Percentiles rank a stretch among this genome's conserved stretches.
phyloP scores from a whole-genome alignment of 805 yeast species.

The Monosporozyma siamensis region DNA sequence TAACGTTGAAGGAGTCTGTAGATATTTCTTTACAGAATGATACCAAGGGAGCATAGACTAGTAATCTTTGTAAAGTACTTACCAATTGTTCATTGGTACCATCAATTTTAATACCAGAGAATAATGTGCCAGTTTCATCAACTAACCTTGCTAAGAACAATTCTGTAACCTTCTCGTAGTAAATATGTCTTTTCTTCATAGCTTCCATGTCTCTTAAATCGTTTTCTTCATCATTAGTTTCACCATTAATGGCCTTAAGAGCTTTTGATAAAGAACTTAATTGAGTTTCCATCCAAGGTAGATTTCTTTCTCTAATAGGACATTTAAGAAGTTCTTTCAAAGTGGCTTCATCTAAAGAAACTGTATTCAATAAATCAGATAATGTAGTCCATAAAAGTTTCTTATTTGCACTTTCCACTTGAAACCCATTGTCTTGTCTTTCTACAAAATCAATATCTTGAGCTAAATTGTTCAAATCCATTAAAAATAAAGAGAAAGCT shows the following conservation, averaged over 20 bases:
- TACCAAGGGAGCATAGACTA: conserved; percentile 41
- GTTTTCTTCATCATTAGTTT: conserved; percentile 33
- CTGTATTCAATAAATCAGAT: conserved; percentile 58
- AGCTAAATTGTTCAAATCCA: conserved; percentile 53
- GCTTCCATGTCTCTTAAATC: conserved; percentile 61
- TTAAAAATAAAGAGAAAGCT: conserved; percentile 44
- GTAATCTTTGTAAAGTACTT: conserved; percentile 31
- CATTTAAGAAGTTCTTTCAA: conserved; percentile 39
- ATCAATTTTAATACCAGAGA: conserved; percentile 33
- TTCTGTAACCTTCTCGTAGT: conserved; percentile 47
- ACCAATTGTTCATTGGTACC: conserved; percentile 22
- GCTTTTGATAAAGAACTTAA: conserved; percentile 54
- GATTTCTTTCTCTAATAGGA: conserved; percentile 39
- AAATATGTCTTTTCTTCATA: conserved; percentile 51
- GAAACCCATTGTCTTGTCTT: conserved; percentile 68
- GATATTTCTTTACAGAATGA: conserved; percentile 54
- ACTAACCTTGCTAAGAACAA: conserved; percentile 42
- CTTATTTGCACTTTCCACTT: conserved; percentile 74
- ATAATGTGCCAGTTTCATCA: conserved; percentile 35
- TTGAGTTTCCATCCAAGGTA: conserved; percentile 45
- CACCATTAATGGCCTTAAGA: conserved; percentile 50
- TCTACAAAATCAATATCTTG: conserved; percentile 66
- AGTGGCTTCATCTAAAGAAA: conserved; percentile 51
- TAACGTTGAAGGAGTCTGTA: conserved; percentile 34
- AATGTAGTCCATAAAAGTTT: conserved; percentile 65